Evolutionary conservation across 768 basidiomycete genomes (phyloP).

Genomic region (Lactarius evosmus): DNA sequence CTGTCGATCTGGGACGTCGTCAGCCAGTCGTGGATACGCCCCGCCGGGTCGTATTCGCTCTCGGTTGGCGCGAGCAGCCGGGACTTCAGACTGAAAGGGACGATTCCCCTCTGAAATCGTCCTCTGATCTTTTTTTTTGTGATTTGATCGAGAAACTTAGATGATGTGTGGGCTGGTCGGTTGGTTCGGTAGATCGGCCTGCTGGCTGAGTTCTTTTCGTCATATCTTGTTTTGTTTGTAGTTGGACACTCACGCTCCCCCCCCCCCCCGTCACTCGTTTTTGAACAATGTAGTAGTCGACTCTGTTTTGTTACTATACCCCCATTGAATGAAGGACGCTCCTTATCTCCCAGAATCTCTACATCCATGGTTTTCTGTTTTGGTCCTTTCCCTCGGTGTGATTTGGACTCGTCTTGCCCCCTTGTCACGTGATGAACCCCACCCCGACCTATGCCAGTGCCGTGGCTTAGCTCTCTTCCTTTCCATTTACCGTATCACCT

Average conservation of each 20-base stretch:
- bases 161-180: too few species aligned
- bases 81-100: slow-evolving; percentile 16
- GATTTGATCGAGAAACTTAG: not conserved
- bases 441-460: too few species aligned
- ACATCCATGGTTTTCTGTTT: not conserved
- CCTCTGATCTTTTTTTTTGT: not conserved
- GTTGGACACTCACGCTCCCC: too few species aligned
- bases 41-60: slow-evolving; percentile 34
- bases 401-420: not conserved
- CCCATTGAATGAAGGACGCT: not conserved
- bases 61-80: slow-evolving; percentile 33
- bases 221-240: not conserved
- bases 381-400: too few species aligned
- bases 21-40: slow-evolving; percentile 37
- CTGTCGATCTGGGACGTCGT: slow-evolving; percentile 37
- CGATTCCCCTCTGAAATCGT: not conserved
- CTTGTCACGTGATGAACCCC: not conserved
- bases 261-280: not conserved
- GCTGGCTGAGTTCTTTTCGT: not conserved
- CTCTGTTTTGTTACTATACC: not conserved
- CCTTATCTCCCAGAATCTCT: not conserved
- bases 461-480: too few species aligned
- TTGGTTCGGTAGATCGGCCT: not conserved
- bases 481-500: too few species aligned
- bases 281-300: not conserved